Evolutionary conservation across 2,329 filamentous ascomycete species (phyloP).

Genomic region (Epichloe scottii): DNA sequence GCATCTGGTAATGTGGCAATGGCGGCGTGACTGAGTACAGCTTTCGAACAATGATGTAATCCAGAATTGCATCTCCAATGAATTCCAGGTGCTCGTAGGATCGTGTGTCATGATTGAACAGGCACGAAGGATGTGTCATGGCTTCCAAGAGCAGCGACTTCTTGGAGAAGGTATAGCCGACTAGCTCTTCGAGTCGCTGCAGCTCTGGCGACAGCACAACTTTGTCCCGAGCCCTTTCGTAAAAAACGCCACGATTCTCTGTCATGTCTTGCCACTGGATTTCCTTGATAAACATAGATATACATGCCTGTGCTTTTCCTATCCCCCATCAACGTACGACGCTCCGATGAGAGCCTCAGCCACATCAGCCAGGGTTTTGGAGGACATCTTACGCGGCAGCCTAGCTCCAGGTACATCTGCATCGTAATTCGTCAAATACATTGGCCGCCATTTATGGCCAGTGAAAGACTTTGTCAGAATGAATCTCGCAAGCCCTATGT

Average conservation of each 20-base stretch:
- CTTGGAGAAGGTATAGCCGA: slow-evolving; percentile 62
- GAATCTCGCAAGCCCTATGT: slow-evolving; percentile 55
- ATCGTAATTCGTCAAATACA: slow-evolving; percentile 34
- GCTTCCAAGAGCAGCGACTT: slow-evolving; percentile 62
- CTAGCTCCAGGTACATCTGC: slow-evolving; percentile 1
- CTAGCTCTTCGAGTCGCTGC: slow-evolving; percentile 44
- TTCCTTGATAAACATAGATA: slow-evolving; percentile 53
- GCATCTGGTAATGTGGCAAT: slow-evolving; percentile 49
- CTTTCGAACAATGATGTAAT: slow-evolving; percentile 57
- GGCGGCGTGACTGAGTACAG: slow-evolving; percentile 37
- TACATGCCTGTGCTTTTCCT: slow-evolving; percentile 47
- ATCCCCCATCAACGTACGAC: slow-evolving; percentile 59
- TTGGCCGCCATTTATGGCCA: slow-evolving; percentile 57
- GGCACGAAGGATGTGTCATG: slow-evolving; percentile 60
- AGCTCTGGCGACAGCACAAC: slow-evolving; percentile 28
- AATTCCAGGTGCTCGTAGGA: slow-evolving; percentile 70
- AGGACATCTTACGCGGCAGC: slow-evolving; percentile 38
- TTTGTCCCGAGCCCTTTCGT: slow-evolving; percentile 23
- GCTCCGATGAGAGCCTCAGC: slow-evolving; percentile 76
- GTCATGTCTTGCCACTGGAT: slow-evolving; percentile 38
- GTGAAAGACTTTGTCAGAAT: slow-evolving; percentile 59
- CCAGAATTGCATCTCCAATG: slow-evolving; percentile 74
- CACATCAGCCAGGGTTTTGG: slow-evolving; percentile 77
- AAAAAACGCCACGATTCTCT: slow-evolving; percentile 30
- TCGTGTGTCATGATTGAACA: slow-evolving; percentile 25